Conservation (phyloP, 2,329 filamentous ascomycete genomes). For the Elsinoe australis region DNA sequence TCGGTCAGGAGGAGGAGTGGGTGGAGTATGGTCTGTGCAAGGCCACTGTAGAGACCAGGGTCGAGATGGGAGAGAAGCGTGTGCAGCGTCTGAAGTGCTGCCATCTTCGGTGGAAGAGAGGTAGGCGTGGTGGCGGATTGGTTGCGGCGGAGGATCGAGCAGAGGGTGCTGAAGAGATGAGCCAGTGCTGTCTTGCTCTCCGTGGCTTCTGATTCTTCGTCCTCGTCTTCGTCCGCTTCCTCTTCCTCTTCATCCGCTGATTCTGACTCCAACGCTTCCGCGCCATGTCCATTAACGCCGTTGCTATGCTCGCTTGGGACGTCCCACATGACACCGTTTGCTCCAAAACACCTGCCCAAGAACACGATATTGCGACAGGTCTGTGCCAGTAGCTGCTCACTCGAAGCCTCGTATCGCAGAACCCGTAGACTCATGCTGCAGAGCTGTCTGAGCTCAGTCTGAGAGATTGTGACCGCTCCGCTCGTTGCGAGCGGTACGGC, state of each 20-base stretch:
- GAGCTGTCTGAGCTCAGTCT: constrained; percentile 54
- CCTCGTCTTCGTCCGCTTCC: constrained; percentile 38
- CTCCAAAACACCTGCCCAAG: constrained; percentile 58
- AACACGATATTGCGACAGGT: constrained; percentile 76
- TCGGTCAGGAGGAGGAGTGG: constrained; percentile 81
- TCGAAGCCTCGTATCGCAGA: constrained; percentile 49
- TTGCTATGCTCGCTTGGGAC: constrained; percentile 35
- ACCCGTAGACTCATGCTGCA: constrained; percentile 50
- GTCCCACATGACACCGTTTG: constrained; percentile 47
- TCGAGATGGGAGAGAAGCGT: constrained; percentile 59
- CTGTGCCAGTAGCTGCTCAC: constrained; percentile 68
- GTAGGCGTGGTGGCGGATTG: constrained; percentile 47
- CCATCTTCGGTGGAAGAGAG: constrained; percentile 64
- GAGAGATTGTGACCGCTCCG: constrained; percentile 60
- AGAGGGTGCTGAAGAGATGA: constrained; percentile 71
- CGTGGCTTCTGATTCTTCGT: constrained; percentile 19
- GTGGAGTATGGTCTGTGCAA: constrained; percentile 56
- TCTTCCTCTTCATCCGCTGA: constrained; percentile 33
- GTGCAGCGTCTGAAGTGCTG: constrained; percentile 66
- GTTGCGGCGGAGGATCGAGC: constrained; percentile 71
- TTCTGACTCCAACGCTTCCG: constrained; percentile 36
- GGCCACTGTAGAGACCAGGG: constrained; percentile 50
- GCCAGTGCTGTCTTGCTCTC: constrained; percentile 49
- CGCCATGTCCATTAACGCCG: constrained; percentile 37
- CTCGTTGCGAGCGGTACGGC: constrained; percentile 60